Conservation (phyloP, 2,329 filamentous ascomycete species). For the Nothophoma quercina region DNA sequence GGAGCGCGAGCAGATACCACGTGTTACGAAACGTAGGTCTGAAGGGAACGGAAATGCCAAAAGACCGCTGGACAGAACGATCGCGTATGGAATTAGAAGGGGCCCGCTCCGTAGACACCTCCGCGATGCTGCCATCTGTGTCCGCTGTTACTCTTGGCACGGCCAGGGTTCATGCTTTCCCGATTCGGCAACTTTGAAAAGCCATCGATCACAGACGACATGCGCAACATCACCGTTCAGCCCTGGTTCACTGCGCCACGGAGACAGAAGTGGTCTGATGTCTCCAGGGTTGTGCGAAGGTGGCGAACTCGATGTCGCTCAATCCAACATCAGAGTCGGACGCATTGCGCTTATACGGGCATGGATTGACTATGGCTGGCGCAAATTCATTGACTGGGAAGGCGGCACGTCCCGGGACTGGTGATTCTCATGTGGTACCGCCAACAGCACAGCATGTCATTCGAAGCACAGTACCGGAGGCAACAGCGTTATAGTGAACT, state of each 20-base stretch:
- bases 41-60: neutral
- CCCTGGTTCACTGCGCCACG: neutral
- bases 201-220: conserved; percentile 32
- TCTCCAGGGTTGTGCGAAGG: neutral
- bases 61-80: conserved; percentile 13
- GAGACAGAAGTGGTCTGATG: neutral
- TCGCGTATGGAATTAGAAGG: conserved; percentile 11
- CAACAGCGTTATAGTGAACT: conserved; percentile 22
- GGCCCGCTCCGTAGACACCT: conserved; percentile 11
- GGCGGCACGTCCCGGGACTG: too few relatives aligned
- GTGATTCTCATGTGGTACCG: too few relatives aligned
- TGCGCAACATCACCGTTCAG: conserved; percentile 27
- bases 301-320: neutral
- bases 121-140: conserved; percentile 28
- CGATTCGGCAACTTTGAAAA: conserved; percentile 25
- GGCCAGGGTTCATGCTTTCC: conserved; percentile 37
- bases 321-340: too few relatives aligned
- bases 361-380: too few relatives aligned
- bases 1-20: conserved; percentile 24
- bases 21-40: neutral
- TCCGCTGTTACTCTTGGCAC: conserved; percentile 41
- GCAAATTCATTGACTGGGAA: too few relatives aligned
- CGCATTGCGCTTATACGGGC: too few relatives aligned
- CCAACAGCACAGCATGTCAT: neutral
- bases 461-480: neutral